Base-by-base conservation (phyloP, 139 green algal species). In the Asterochloris sp. region DNA sequence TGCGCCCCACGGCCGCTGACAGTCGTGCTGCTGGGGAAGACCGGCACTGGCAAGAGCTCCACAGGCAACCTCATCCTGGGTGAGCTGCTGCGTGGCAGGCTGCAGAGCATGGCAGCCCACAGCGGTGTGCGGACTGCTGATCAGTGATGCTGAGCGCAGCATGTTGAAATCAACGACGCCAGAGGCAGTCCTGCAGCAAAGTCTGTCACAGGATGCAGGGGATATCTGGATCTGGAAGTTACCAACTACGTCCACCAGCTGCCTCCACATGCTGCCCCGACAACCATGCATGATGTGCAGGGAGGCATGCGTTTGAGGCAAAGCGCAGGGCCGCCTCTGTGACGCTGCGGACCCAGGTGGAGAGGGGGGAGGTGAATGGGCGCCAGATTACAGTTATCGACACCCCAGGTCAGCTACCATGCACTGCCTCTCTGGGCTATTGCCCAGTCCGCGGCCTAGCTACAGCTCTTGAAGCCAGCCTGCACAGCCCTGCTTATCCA, bases 11-110 rank as follows among this genome's bases (percentile, higher is more conserved):
- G 68, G 76, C 76, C 76, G 19, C 23, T 80, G 60, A 80, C 76
- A 26, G n/a, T 80, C n/a, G n/a, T 80, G 76, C 60, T 80, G 76
- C 76, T 80, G 54, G 78, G 78, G 4, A 82, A 82, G 78, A 82
- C 78, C 38, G 78, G 78, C 63, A 82, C 73, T 62, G 78, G 78
- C 78, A 82, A 82, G 62, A 74, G 61, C 9, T 75, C 78, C 27
- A 82, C 78, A 17, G 78, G 78, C 63, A 82, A 82, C 78, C 73
- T 62, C 27, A 82, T 82, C 26, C 63, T 82, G 24, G 63, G 78
- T 74, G 68, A 26, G 60, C 63, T 63, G 29, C 27, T 66, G 28
- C 19, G n/a, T 78, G 12, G 24, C 29, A 63, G 17, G n/a, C 71
- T 76, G 29, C 2, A 54, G 38, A 6, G 38, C 38, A 54, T 54